phyloP scores from a whole-genome alignment of 768 basidiomycete genomes.

The Suillus placidus region DNA sequence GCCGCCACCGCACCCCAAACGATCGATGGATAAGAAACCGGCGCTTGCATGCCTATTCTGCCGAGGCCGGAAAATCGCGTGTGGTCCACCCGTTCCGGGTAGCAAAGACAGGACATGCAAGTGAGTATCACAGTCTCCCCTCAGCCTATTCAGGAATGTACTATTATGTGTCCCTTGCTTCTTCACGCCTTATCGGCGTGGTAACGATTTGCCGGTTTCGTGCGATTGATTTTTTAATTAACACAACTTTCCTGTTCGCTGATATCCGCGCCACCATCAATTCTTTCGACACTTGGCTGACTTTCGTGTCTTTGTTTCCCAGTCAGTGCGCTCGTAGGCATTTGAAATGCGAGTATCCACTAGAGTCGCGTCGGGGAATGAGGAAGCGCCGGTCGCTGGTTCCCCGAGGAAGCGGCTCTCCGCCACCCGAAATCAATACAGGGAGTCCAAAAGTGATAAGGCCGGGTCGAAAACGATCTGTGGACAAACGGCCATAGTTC shows the following conservation, averaged over 20 bases:
- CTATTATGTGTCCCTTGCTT: constrained; percentile 1
- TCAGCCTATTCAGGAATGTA: constrained; percentile 3
- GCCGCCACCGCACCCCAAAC: constrained; percentile 26
- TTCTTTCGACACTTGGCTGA: constrained; percentile 23
- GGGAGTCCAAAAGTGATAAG: constrained; percentile 31
- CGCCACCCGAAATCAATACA: constrained; percentile 27
- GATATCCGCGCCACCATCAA: constrained; percentile 27
- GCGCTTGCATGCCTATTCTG: constrained; percentile 68
- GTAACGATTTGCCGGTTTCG: constrained; percentile 16
- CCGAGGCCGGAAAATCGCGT: constrained; percentile 69
- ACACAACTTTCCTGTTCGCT: constrained; percentile 17
- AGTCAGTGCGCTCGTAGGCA: constrained; percentile 76
- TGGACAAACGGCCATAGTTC: constrained; percentile 27
- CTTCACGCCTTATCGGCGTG: constrained; percentile 18
- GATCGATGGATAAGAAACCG: constrained; percentile 52
- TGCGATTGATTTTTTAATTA: constrained; percentile 13
- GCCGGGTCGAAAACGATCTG: constrained; percentile 30
- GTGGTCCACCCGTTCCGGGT: constrained; percentile 57
- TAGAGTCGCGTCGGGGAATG: constrained; percentile 71
- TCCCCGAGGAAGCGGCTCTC: constrained; percentile 29
- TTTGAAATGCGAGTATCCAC: constrained; percentile 71
- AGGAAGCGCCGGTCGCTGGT: constrained; percentile 45
- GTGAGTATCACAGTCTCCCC: constrained; percentile 43
- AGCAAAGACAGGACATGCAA: constrained; percentile 65
- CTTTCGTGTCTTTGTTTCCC: constrained; percentile 24